Percentiles rank a stretch among this genome's conserved stretches.
These are phyloP conservation scores for Smittium mucronatum DNA, from an alignment of 371 early-diverging fungal species.

Conservation along the genomic window DNA sequence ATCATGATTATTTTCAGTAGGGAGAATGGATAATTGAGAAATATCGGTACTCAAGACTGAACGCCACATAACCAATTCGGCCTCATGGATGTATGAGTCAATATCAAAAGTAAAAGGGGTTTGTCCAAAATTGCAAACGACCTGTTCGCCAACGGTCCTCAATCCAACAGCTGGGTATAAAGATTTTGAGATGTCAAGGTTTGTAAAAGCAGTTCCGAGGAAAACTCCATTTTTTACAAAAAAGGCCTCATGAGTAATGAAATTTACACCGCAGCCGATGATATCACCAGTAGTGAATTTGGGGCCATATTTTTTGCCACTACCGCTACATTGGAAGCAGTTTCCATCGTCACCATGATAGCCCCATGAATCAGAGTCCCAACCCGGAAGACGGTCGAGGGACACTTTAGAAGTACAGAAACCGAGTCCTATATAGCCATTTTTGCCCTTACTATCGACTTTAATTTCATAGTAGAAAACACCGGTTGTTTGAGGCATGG, in stretches of 20 bases:
- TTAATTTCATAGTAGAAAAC: slow-evolving; percentile 82
- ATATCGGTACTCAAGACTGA: slow-evolving; percentile 2
- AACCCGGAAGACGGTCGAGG: slow-evolving; percentile 67
- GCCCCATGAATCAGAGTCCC: slow-evolving; percentile 70
- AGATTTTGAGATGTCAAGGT: slow-evolving; percentile 14
- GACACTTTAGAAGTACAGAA: slow-evolving; percentile 43
- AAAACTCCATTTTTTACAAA: slow-evolving; percentile 85
- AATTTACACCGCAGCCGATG: slow-evolving; percentile 85
- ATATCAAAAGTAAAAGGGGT: slow-evolving; percentile 75
- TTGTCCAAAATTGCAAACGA: slow-evolving; percentile 85
- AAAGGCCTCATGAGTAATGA: slow-evolving; percentile 54
- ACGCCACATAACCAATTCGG: slow-evolving; percentile 8
- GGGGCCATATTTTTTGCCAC: slow-evolving; percentile 78
- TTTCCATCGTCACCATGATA: slow-evolving; percentile 91
- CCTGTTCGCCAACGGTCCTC: slow-evolving; percentile 71
- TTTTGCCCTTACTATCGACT: slow-evolving; percentile 73
- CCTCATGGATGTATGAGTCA: slow-evolving; percentile 50
- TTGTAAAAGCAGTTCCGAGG: slow-evolving; percentile 45
- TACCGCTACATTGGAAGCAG: slow-evolving; percentile 60
- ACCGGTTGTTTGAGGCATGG: slow-evolving; percentile 77
- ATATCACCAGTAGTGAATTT: slow-evolving; percentile 79
- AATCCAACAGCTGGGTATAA: slow-evolving; percentile 81
- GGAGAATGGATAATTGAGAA: not conserved
- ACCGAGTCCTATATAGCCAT: slow-evolving; percentile 88
- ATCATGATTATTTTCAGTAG: not conserved